phyloP scores from a whole-genome alignment of 2,329 filamentous ascomycete genomes.

The Penicillium paneum region DNA sequence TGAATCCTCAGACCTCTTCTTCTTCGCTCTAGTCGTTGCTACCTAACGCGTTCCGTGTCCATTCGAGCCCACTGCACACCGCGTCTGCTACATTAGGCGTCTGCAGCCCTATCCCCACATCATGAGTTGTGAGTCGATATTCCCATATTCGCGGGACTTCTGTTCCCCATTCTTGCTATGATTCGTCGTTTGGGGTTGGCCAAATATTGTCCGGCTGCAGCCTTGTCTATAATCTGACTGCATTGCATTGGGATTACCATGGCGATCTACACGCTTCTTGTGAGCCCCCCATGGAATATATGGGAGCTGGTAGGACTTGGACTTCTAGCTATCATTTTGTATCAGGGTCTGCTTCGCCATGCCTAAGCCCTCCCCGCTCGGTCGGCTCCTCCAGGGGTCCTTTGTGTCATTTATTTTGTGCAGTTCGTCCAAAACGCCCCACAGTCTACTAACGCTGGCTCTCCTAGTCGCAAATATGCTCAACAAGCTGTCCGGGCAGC shows the following conservation, averaged over 20 bases:
- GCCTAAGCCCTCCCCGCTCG: slow-evolving; percentile 6
- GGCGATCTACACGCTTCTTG: slow-evolving; percentile 3
- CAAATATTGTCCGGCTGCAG: slow-evolving; percentile 1
- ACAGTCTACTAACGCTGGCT: slow-evolving; percentile 11
- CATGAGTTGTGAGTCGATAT: slow-evolving; percentile 28
- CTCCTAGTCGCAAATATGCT: slow-evolving; percentile 77
- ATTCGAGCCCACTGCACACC: slow-evolving; percentile 13
- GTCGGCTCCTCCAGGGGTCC: slow-evolving; percentile 12
- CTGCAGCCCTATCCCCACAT: slow-evolving; percentile 20
- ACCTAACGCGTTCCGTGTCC: slow-evolving; percentile 16
- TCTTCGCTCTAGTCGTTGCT: slow-evolving; percentile 4
- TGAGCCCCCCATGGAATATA: slow-evolving; percentile 13
- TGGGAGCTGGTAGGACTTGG: not conserved
- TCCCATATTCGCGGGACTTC: slow-evolving; percentile 7
- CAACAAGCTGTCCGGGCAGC: slow-evolving; percentile 93
- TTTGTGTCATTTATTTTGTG: slow-evolving; percentile 1
- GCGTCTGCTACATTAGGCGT: slow-evolving; percentile 5
- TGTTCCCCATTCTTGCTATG: not conserved
- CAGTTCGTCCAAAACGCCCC: not conserved
- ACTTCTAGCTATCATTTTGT: not conserved
- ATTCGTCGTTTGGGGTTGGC: not conserved
- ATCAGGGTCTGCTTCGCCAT: slow-evolving; percentile 1
- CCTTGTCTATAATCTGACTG: slow-evolving; percentile 5
- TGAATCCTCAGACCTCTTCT: not conserved
- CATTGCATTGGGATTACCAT: slow-evolving; percentile 5